Evolutionary conservation across 345 rosid genomes (phyloP).

Genomic region (Hibiscus tridactylites): DNA sequence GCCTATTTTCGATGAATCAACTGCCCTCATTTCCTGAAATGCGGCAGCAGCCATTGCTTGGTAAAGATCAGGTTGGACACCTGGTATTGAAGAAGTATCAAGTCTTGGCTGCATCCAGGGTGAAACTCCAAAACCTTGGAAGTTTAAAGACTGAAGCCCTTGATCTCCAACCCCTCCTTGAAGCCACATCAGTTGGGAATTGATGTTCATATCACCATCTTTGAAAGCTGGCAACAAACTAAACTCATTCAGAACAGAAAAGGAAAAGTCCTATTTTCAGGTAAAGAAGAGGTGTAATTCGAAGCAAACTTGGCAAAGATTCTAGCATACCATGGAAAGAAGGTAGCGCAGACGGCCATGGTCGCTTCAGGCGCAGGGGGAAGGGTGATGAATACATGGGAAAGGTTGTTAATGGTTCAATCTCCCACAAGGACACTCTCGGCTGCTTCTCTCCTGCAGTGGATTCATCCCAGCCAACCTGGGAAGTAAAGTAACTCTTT

Average conservation of each 20-base stretch:
- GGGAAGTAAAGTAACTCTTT: slow-evolving; percentile 7
- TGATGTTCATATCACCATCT: slow-evolving; percentile 68
- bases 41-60: slow-evolving; percentile 89
- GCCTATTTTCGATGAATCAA: slow-evolving; percentile 52
- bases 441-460: slow-evolving; percentile 99
- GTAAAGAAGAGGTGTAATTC: background rate
- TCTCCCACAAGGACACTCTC: slow-evolving; percentile 94
- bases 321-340: slow-evolving; percentile 52
- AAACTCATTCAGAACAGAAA: background rate
- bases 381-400: slow-evolving; percentile 96
- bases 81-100: slow-evolving; percentile 59
- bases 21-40: slow-evolving; percentile 70
- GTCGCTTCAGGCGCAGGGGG: slow-evolving; percentile 85
- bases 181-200: slow-evolving; percentile 72
- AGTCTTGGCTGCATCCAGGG: slow-evolving; percentile 90
- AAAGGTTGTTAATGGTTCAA: slow-evolving; percentile 91
- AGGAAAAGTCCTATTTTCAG: background rate
- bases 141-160: slow-evolving; percentile 55
- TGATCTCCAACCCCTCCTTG: slow-evolving; percentile 53
- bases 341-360: slow-evolving; percentile 85
- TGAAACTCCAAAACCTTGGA: slow-evolving; percentile 64
- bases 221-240: slow-evolving; percentile 38
- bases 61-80: slow-evolving; percentile 68
- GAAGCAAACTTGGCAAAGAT: background rate
- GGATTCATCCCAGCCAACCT: slow-evolving; percentile 99